A percentile compares a stretch with the other conserved stretches of the same genome.
phyloP scores from a whole-genome alignment of 2,329 filamentous ascomycete genomes.

The Dactylellina drechsleri region DNA sequence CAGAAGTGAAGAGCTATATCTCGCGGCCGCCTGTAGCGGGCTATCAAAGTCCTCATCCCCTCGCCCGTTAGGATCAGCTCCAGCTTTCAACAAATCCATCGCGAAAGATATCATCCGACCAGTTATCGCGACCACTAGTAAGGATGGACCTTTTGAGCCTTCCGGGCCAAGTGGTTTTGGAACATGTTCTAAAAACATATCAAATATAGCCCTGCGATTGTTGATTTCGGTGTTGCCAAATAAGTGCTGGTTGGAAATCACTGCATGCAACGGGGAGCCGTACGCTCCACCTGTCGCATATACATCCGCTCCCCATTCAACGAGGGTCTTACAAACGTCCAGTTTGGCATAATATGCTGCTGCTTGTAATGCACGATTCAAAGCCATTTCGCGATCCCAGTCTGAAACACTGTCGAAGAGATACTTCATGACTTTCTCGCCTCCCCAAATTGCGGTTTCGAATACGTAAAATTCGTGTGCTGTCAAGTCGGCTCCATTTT shows the following conservation, averaged over 20 bases:
- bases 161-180: slow-evolving; percentile 13
- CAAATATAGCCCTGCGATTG: slow-evolving; percentile 20
- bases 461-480: slow-evolving; percentile 1
- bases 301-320: slow-evolving; percentile 15
- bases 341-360: slow-evolving; percentile 9
- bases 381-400: neutral
- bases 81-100: slow-evolving; percentile 17
- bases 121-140: slow-evolving; percentile 1
- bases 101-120: neutral
- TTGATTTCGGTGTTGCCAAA: neutral
- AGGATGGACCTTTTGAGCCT: neutral
- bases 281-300: slow-evolving; percentile 14
- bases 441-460: slow-evolving; percentile 6
- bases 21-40: slow-evolving; percentile 28
- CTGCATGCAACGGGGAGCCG: slow-evolving; percentile 28
- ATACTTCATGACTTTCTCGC: slow-evolving; percentile 20
- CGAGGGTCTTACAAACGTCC: slow-evolving; percentile 14
- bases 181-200: slow-evolving; percentile 7
- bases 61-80: slow-evolving; percentile 33
- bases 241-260: neutral
- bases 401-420: slow-evolving; percentile 10
- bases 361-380: slow-evolving; percentile 13
- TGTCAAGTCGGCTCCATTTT: slow-evolving; percentile 23
- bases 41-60: slow-evolving; percentile 15
- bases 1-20: neutral